Evolutionary conservation across 129 eudicot genomes (phyloP).

Genomic region (Silybum marianum): DNA sequence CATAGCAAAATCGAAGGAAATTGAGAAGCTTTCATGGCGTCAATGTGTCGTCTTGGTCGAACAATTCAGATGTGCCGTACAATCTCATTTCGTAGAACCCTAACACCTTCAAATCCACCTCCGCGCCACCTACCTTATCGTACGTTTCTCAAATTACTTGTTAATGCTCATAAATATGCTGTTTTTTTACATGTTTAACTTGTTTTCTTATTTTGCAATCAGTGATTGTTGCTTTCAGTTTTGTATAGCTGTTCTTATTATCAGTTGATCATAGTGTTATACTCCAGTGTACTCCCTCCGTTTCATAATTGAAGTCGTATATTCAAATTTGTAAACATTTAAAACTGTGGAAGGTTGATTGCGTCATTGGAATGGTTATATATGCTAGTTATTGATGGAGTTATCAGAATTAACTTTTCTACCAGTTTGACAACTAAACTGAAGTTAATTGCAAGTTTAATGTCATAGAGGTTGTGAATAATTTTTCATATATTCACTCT

Average conservation of each 20-base stretch:
- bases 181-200: not conserved
- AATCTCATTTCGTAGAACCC: constrained; percentile 54
- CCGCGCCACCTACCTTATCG: constrained; percentile 35
- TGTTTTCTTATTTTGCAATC: not conserved
- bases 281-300: not conserved
- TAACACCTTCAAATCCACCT: constrained; percentile 39
- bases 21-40: constrained; percentile 43
- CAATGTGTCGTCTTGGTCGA: constrained; percentile 46
- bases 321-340: not conserved
- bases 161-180: not conserved
- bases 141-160: constrained; percentile 19
- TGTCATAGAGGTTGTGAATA: not conserved
- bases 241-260: not conserved
- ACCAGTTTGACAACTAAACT: not conserved
- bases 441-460: not conserved
- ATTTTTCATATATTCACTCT: not conserved
- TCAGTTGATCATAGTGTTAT: not conserved
- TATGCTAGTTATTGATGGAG: not conserved
- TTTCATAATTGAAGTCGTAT: too few species aligned
- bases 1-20: not conserved
- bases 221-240: not conserved
- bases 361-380: not conserved
- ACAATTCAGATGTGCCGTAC: constrained; percentile 44
- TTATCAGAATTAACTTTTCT: not conserved
- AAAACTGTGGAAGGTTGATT: not conserved